Evolutionary conservation across 2,329 filamentous ascomycete genomes (phyloP).

Genomic region (Berkeleyomyces basicola): DNA sequence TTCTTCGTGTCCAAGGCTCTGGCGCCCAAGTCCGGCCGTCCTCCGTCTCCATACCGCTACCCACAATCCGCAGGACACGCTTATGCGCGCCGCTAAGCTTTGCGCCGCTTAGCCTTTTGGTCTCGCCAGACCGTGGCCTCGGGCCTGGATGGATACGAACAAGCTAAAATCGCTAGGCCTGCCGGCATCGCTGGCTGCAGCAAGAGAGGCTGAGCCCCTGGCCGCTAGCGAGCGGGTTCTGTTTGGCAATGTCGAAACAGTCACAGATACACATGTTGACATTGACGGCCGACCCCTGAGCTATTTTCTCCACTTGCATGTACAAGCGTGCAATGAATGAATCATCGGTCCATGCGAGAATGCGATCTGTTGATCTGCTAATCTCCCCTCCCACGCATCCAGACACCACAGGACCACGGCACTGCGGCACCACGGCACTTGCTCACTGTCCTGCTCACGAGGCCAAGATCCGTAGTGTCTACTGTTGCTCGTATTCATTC

Average conservation of each 20-base stretch:
- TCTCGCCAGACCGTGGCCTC: background rate
- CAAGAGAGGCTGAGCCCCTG: background rate
- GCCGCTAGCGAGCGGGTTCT: too few species aligned
- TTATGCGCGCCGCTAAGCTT: background rate
- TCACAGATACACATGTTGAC: too few species aligned
- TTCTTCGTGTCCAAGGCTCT: background rate
- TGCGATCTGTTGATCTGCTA: background rate
- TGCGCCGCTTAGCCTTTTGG: background rate
- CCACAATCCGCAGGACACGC: background rate
- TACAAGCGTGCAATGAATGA: background rate
- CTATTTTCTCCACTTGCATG: background rate
- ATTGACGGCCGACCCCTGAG: background rate
- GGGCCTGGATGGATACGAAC: background rate
- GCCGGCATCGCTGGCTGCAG: background rate
- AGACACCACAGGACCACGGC: background rate
- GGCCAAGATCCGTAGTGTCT: too few species aligned
- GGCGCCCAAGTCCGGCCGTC: background rate
- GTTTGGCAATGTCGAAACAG: too few species aligned
- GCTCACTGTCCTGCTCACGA: background rate
- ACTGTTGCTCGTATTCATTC: too few species aligned
- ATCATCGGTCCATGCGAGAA: background rate
- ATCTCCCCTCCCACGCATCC: background rate
- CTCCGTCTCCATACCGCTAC: background rate
- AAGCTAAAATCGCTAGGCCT: background rate
- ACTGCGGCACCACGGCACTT: background rate